Base-by-base conservation (phyloP, 257 asterid genomes). In the Fraxinus anomala region DNA sequence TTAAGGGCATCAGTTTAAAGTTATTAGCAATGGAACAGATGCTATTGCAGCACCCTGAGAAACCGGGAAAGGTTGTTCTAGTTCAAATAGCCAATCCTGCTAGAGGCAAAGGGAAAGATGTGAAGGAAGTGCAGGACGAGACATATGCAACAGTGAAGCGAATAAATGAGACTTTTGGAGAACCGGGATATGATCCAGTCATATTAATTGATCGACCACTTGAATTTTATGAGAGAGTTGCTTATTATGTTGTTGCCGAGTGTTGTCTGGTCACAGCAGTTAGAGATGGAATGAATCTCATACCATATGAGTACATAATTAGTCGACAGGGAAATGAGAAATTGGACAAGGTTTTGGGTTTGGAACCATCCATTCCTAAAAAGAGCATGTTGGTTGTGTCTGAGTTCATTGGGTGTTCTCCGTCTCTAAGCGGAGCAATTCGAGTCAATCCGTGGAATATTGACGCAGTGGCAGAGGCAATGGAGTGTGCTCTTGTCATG, bases 11-110 rank as follows among this genome's bases (percentile, higher is more conserved):
- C 39, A 92, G 97, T 76, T 84, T 92, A 69, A 92, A 92, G 89
- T 70, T 92, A 75, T 78, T 92, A 73, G 98, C 98, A 74, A 90
- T 91, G 97, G 97, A 93, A 67, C 98, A 93, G 39, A 89, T 93
- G 37, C 85, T 93, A 30, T 66, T 86, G 75, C 93, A 88, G 82
- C 92, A 93, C 51, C 98, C 98, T 0, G 94, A 93, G 88, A 90
- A 87, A 81, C 93, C 88, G 67, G 98, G 98, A 17, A 90, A 93
- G 79, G 97, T 91, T 19, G 97, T 93, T 28, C 73, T 93, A 42
- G 98, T 93, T 44, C 98, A 93, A 86, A 93, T 93, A 56, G 98
- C 98, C 21, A 92, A 91, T 82, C 98, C 98, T 8, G 98, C 98
- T 13, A 77, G 98, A 75, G 91, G 98, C 39, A 89, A 44, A 82